Base-by-base conservation (phyloP, 352 stramenopile genomes). In the Pythium dissimile region DNA sequence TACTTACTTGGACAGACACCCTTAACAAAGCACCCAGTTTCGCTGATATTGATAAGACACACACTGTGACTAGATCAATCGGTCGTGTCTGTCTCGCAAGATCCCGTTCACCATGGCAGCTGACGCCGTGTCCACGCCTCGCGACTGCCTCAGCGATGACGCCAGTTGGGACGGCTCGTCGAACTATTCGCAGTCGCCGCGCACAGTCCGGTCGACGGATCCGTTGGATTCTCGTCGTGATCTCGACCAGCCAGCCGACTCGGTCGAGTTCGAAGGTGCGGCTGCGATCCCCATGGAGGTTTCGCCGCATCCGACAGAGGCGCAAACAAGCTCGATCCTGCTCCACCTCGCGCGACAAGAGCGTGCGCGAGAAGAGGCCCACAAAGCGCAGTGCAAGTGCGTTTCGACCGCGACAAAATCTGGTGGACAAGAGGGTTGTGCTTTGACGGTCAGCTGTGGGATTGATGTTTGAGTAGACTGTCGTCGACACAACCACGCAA, bases 291-390 rank as follows among this genome's bases (percentile, higher is more conserved):
- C 10, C 51, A 63, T 51, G 57, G 72, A 20, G 49, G 39, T 16
- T 35, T 60, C 42, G n/a, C 13, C 83, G 13, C 66, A 86, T 31
- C 75, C 72, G 20, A 84, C 75, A 5, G 72, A 86, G 46, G 69
- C 73, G 2, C 79, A 92, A 32, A 69, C 85, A 57, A 74, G 61
- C 16, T 88, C 81, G 11, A 86, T 89, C 23, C 64, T 82, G 24
- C 59, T 79, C 42, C 65, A 88, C 39, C 51, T 88, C 37, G 78
- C 68, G 35, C 62, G 81, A 0, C 78, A 91, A 34, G 72, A 71
- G 31, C 70, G 73, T 15, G 81, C 78, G 11, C 66, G 81, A 5
- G 70, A 82, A 18, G 60, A 71, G 1, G 67, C 59, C 0, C 46
- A 64, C 11, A 59, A 75, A 20, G 77, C 72, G 0, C 66, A 81